These are phyloP conservation scores for Symbiodinium pilosum DNA, from an alignment of 73 alveolate species.

Conservation along the genomic window DNA sequence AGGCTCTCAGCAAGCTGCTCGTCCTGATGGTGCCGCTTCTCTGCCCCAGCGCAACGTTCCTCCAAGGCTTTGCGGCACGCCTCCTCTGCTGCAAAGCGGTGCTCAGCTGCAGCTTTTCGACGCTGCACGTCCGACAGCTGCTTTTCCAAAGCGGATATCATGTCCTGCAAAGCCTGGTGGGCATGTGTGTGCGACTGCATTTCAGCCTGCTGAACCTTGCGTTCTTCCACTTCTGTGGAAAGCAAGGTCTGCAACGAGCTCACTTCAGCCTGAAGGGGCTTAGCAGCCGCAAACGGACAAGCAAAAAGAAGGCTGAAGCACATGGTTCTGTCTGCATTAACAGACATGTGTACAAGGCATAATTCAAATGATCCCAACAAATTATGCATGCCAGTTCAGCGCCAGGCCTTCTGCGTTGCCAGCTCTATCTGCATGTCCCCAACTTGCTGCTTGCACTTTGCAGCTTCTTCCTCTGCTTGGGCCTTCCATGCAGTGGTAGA, in stretches of 20 bases:
- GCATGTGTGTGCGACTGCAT: background rate
- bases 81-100: conserved; percentile 1
- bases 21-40: background rate
- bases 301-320: too few relatives aligned
- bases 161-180: background rate
- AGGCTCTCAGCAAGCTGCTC: background rate
- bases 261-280: background rate
- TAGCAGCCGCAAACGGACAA: background rate
- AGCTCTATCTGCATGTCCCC: background rate
- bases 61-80: background rate
- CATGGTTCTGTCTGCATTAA: too few relatives aligned
- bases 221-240: background rate
- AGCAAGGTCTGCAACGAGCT: background rate
- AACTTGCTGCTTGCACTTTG: background rate
- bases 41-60: conserved; percentile 5
- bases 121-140: background rate
- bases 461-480: background rate
- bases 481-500: background rate
- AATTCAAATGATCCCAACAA: too few relatives aligned
- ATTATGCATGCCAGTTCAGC: too few relatives aligned
- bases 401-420: background rate
- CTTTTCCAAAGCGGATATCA: background rate
- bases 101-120: background rate
- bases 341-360: too few relatives aligned
- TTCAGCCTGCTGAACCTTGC: background rate